These are phyloP conservation scores for Fusarium sp. DNA, from an alignment of 2,329 filamentous ascomycete genomes.

Conservation along the genomic window DNA sequence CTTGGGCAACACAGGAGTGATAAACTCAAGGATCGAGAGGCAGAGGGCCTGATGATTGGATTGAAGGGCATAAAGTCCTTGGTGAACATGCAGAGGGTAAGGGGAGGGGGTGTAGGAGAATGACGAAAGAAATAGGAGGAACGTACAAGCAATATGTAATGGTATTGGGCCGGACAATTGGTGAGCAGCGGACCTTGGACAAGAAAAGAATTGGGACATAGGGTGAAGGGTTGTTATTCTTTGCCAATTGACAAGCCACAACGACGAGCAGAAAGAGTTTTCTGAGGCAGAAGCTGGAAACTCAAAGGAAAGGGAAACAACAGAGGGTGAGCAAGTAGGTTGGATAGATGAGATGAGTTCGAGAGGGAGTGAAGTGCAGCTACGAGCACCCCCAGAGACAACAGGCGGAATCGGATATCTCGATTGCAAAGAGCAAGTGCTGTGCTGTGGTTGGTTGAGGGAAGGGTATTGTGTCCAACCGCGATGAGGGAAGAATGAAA, in stretches of 20 bases:
- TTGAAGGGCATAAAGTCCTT: not conserved
- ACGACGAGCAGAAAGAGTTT: constrained; percentile 21
- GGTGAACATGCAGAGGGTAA: not conserved
- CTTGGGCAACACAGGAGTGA: constrained; percentile 3
- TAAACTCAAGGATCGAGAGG: not conserved
- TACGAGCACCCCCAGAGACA: constrained; percentile 30
- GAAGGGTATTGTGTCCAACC: constrained; percentile 33
- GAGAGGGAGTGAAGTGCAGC: constrained; percentile 26
- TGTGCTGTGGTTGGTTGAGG: constrained; percentile 26
- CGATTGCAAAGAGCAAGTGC: constrained; percentile 34
- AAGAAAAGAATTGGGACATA: constrained; percentile 18
- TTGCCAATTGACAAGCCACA: constrained; percentile 31
- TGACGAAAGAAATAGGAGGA: constrained; percentile 16
- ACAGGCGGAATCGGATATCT: constrained; percentile 40
- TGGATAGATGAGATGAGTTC: constrained; percentile 16
- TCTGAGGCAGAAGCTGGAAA: not conserved
- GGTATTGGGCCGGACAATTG: constrained; percentile 9
- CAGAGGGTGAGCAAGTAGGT: constrained; percentile 4
- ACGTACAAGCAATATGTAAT: constrained; percentile 32
- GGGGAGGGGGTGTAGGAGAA: not conserved
- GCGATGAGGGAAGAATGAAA: constrained; percentile 14
- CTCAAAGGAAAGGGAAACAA: constrained; percentile 13
- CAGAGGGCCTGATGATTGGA: constrained; percentile 12
- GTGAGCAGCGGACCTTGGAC: constrained; percentile 13
- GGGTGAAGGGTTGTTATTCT: constrained; percentile 11